A percentile compares a stretch with the other conserved stretches of the same genome.
Conservation (phyloP, 2,329 filamentous ascomycete species). For the Salinomyces thailandicus region DNA sequence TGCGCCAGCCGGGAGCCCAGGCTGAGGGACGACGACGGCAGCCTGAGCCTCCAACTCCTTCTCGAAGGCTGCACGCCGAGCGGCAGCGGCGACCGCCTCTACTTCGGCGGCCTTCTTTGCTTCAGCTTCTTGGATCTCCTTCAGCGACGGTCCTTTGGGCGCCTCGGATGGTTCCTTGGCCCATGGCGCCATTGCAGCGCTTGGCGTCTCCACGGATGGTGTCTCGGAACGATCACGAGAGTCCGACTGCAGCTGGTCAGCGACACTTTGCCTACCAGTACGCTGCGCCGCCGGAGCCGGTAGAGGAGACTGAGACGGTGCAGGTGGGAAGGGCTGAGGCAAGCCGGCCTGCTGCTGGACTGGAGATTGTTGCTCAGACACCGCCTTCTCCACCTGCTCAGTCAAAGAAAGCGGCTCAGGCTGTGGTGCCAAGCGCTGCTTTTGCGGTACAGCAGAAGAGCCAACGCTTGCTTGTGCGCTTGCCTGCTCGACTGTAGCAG, state of each 20-base stretch:
- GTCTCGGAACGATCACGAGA: conserved; percentile 68
- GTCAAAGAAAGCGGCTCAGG: conserved; percentile 58
- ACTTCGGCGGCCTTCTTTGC: conserved; percentile 84
- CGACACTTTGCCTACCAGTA: conserved; percentile 63
- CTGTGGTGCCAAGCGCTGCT: conserved; percentile 22
- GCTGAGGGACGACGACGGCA: conserved; percentile 40
- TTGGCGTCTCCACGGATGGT: conserved; percentile 53
- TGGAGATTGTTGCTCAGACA: conserved; percentile 48
- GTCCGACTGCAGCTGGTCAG: conserved; percentile 53
- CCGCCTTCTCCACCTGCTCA: conserved; percentile 73
- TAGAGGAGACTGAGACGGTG: conserved; percentile 67
- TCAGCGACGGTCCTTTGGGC: conserved; percentile 79
- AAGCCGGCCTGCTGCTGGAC: conserved; percentile 47
- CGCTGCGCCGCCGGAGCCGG: conserved; percentile 84
- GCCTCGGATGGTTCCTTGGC: conserved; percentile 67
- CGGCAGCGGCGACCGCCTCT: conserved; percentile 68
- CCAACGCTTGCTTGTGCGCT: conserved; percentile 14
- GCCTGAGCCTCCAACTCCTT: conserved; percentile 62
- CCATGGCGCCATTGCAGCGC: conserved; percentile 81
- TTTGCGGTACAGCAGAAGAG: conserved; percentile 4
- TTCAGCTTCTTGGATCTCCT: conserved; percentile 93
- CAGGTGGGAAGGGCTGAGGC: conserved; percentile 51
- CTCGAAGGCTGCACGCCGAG: conserved; percentile 67
- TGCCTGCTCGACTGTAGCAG: conserved; percentile 6
- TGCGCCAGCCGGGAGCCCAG: conserved; percentile 74